phyloP scores from a whole-genome alignment of 306 rosid genomes.

The Vicia sativa region DNA sequence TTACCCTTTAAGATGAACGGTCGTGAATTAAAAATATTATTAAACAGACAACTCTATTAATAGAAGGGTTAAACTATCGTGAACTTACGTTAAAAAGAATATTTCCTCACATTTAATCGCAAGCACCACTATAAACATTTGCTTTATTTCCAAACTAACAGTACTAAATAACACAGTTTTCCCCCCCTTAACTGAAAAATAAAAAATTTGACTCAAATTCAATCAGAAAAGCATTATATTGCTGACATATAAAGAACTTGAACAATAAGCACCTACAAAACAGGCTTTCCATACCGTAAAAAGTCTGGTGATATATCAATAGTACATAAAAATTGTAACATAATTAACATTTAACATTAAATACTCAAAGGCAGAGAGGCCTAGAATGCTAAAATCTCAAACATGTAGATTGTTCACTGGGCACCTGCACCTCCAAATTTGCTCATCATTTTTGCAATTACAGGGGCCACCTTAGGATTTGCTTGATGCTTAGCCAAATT shows the following conservation, averaged over 20 bases:
- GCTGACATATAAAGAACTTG: conserved; percentile 3
- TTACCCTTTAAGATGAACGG: no score
- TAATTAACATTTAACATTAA: conserved; percentile 8
- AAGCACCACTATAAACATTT: no score
- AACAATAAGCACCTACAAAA: conserved; percentile 19
- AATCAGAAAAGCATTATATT: conserved; percentile 23
- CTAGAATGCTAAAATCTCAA: conserved; percentile 19
- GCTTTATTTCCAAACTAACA: no score
- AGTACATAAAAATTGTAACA: conserved; percentile 22
- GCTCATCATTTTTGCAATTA: conserved; percentile 89
- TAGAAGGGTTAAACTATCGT: no score
- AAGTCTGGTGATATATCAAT: not conserved
- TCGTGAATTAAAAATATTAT: no score
- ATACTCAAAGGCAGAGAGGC: conserved; percentile 15
- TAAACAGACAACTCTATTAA: no score
- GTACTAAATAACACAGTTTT: no score
- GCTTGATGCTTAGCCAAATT: conserved; percentile 85
- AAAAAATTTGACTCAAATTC: no score
- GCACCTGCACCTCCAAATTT: conserved; percentile 82
- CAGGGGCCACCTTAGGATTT: conserved; percentile 91
- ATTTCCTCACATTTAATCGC: no score
- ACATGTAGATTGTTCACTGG: conserved; percentile 33
- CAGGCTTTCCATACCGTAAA: conserved; percentile 21
- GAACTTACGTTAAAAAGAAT: no score
- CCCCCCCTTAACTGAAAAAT: not conserved